Evolutionary conservation across 1,139 yeast species (phyloP), one percentile per base, ranked within the genome.

Genomic region (Lodderomyces theae): DNA sequence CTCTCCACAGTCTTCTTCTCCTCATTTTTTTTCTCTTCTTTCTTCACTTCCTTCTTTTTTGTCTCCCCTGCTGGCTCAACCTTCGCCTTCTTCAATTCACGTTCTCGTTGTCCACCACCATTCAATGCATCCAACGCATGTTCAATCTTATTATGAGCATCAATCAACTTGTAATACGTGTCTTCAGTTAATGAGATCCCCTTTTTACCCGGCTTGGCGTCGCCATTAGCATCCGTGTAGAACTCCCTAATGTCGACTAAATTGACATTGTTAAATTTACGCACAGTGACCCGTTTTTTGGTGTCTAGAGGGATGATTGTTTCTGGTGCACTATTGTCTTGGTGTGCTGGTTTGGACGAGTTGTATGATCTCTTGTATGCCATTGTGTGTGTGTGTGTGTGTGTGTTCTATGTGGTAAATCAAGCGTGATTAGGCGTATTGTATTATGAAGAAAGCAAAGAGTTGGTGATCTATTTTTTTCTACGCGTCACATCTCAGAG

Each of bases 241-340:
- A 70, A 87, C 58, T 89, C 96, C 42, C 96, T 74, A 42, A 88
- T 86, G 53, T 88, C 96, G 11, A 89, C 78, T 50, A 87, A 64
- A 38, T 74, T 77, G 45, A 69, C 66, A 40, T 80, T 79, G 40
- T 84, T 80, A 68, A 79, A 88, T 51, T 75, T 75, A 42, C 88
- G 73, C 19, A 88, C 87, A 0, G 87, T 79, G 30, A 86, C 82
- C 45, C 80, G 77, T 55, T 86, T 86, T 61, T 78, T 84, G 54
- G 71, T 72, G 39, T 88, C 94, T 40, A 70, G 57, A 18, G 65
- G 65, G 36, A 65, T 57, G 13, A 53, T 56, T 4, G 42, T 40
- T 18, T 51, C 58, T 9, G 33, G 47, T 31, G 44, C 35, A 5
- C 42, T 50, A 42, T 10, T 28, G 21, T 15, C 16, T 4, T 24